These are phyloP conservation scores for Pulchroboletus neoregius DNA, from an alignment of 1,284 basidiomycete species.

Conservation along the genomic window DNA sequence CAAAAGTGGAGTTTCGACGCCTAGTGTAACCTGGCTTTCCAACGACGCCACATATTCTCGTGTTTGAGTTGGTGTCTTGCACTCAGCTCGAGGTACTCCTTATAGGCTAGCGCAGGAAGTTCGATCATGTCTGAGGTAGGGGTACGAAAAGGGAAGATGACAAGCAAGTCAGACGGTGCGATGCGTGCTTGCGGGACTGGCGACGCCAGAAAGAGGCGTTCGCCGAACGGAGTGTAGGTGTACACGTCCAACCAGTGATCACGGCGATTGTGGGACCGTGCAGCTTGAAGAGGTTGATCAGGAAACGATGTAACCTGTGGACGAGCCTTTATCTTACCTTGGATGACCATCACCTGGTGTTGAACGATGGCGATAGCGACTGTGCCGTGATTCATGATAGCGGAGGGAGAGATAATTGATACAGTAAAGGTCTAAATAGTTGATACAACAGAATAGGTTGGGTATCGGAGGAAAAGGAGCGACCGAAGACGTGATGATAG, in stretches of 20 bases:
- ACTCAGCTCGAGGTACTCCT: constrained; percentile 50
- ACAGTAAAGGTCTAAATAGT: constrained; percentile 11
- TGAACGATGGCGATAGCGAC: constrained; percentile 64
- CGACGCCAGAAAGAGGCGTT: constrained; percentile 57
- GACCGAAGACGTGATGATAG: constrained; percentile 3
- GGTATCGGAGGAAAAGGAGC: constrained; percentile 1
- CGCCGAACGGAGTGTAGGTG: constrained; percentile 57
- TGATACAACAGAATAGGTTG: constrained; percentile 14
- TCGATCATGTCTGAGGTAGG: constrained; percentile 55
- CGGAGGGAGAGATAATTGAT: constrained; percentile 13
- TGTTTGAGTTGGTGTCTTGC: constrained; percentile 46
- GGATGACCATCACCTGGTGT: constrained; percentile 59
- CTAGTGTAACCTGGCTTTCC: constrained; percentile 36
- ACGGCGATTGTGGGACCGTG: constrained; percentile 46
- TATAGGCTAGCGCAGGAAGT: constrained; percentile 51
- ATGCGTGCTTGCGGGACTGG: constrained; percentile 58
- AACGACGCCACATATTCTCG: constrained; percentile 51
- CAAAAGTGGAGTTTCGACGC: neutral
- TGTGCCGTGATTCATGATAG: constrained; percentile 53
- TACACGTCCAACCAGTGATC: constrained; percentile 61
- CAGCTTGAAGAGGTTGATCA: constrained; percentile 37
- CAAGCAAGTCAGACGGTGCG: constrained; percentile 49
- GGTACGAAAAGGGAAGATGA: constrained; percentile 46
- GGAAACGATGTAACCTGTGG: neutral
- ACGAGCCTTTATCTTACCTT: constrained; percentile 45